These are phyloP conservation scores for Trichosporon asahii DNA, from an alignment of 1,284 basidiomycete genomes.

Conservation along the genomic window DNA sequence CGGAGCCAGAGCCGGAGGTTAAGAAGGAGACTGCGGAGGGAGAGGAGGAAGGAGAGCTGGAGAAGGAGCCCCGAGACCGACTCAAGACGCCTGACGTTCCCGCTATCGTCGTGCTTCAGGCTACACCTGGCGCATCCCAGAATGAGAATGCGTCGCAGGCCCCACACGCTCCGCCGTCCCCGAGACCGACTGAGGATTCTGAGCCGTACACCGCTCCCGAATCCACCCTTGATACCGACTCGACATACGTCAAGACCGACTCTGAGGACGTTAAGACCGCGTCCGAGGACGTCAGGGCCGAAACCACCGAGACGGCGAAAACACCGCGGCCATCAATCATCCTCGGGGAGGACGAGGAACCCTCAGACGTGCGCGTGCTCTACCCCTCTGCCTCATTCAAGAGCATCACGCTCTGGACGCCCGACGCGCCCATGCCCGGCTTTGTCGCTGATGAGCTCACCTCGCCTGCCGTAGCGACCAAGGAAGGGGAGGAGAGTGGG, in stretches of 20 bases:
- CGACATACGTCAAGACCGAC: neutral
- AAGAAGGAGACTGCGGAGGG: neutral
- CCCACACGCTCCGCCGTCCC: neutral
- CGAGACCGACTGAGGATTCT: neutral
- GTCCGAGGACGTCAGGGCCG: neutral
- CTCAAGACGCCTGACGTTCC: constrained; percentile 2
- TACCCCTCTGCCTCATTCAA: constrained; percentile 32
- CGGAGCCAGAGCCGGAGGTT: too few relatives aligned
- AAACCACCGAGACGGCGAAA: neutral
- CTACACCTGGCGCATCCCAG: constrained; percentile 9
- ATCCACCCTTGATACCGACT: neutral
- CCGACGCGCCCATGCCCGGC: constrained; percentile 41
- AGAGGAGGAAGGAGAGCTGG: neutral
- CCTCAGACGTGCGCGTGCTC: constrained; percentile 24
- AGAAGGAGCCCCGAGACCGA: neutral
- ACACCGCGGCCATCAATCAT: neutral
- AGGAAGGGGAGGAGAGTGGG: neutral
- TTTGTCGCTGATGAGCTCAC: constrained; percentile 30
- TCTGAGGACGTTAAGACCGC: neutral
- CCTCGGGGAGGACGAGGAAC: neutral
- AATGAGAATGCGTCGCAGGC: neutral
- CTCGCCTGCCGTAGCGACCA: neutral
- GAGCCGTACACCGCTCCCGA: neutral
- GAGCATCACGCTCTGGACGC: constrained; percentile 42
- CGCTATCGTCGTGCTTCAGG: neutral